These are phyloP conservation scores for Chimonanthus praecox DNA, from an alignment of 164 flowering plant species.

Conservation along the genomic window DNA sequence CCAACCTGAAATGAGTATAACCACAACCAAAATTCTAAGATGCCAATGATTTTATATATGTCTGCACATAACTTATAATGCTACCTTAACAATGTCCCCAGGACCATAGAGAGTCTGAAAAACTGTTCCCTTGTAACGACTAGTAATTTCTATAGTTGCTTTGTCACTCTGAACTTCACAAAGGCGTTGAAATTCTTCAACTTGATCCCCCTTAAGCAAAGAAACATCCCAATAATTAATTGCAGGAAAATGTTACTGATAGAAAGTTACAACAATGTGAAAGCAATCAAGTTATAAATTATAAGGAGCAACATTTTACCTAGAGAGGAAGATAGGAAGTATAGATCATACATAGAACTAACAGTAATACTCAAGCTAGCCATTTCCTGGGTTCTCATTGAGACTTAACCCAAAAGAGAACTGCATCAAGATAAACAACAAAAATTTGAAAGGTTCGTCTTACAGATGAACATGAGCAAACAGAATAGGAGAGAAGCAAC, in stretches of 20 bases:
- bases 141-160: conserved; percentile 98
- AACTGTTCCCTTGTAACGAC: conserved; percentile 87
- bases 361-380: not conserved
- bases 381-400: not conserved
- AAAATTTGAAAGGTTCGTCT: too few relatives aligned
- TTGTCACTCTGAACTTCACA: conserved; percentile 99
- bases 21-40: not conserved
- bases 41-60: not conserved
- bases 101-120: conserved; percentile 56
- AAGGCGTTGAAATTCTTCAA: conserved; percentile 88
- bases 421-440: not conserved
- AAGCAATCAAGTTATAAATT: not conserved
- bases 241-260: too few relatives aligned
- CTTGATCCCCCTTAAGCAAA: conserved; percentile 69
- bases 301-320: not conserved
- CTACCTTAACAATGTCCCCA: conserved; percentile 88
- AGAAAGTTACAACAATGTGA: not conserved
- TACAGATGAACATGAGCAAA: not conserved
- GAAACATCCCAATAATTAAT: not conserved
- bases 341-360: not conserved
- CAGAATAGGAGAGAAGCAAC: not conserved
- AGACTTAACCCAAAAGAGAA: not conserved
- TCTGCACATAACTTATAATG: not conserved
- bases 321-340: not conserved
- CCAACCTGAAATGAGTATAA: conserved; percentile 60